Percentiles rank a stretch among this genome's conserved stretches.
Evolutionary conservation across 371 early-diverging fungal genomes (phyloP).

Genomic region (Mucor lusitanicus): DNA sequence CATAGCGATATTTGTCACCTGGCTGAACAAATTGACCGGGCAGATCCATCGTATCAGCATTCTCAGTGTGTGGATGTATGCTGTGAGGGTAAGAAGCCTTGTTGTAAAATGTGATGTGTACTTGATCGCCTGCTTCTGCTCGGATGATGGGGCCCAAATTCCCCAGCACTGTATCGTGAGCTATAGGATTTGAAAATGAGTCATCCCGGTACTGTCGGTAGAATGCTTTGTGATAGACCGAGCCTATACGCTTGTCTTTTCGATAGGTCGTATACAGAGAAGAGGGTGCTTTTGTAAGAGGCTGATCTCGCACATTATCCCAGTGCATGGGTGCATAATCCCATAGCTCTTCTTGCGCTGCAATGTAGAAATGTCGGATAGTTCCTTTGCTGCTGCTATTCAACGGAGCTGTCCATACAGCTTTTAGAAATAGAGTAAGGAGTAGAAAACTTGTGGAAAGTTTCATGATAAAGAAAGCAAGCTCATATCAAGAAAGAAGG

Average conservation of each 20-base stretch:
- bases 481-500: not conserved
- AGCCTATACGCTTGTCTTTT: slow-evolving; percentile 38
- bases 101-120: slow-evolving; percentile 47
- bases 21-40: slow-evolving; percentile 36
- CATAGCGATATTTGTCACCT: slow-evolving; percentile 38
- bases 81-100: slow-evolving; percentile 42
- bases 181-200: slow-evolving; percentile 26
- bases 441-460: not conserved
- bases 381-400: slow-evolving; percentile 2
- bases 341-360: slow-evolving; percentile 53
- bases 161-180: slow-evolving; percentile 44
- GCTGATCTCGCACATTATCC: slow-evolving; percentile 40
- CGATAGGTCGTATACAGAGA: slow-evolving; percentile 28
- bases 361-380: slow-evolving; percentile 47
- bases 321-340: slow-evolving; percentile 50
- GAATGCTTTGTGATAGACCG: slow-evolving; percentile 42
- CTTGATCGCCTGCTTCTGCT: slow-evolving; percentile 54
- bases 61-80: slow-evolving; percentile 45
- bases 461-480: not conserved
- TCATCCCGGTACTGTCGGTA: slow-evolving; percentile 49
- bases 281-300: slow-evolving; percentile 30
- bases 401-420: not conserved
- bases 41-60: not conserved
- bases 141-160: slow-evolving; percentile 53
- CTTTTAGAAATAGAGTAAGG: not conserved